Evolutionary conservation across 2,329 filamentous ascomycete species (phyloP).

Genomic region (Colletotrichum sp.): DNA sequence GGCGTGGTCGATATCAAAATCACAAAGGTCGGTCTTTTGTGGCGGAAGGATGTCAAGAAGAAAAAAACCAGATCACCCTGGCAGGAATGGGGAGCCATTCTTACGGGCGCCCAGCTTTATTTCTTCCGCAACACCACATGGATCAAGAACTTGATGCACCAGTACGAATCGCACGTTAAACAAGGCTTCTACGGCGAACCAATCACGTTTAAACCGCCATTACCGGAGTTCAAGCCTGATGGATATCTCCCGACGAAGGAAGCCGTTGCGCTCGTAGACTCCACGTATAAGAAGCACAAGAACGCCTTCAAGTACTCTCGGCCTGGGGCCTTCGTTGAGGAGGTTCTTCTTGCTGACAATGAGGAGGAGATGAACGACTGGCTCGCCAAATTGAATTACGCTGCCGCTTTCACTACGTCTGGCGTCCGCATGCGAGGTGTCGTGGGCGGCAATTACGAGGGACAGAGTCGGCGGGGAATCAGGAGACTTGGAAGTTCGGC

Average conservation of each 20-base stretch:
- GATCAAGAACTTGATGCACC: conserved; percentile 89
- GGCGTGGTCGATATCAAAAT: conserved; percentile 97
- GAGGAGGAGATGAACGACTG: conserved; percentile 96
- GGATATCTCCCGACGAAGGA: conserved; percentile 92
- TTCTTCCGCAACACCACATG: conserved; percentile 94
- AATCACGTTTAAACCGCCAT: conserved; percentile 86
- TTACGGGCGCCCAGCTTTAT: conserved; percentile 96
- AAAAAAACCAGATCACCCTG: conserved; percentile 94
- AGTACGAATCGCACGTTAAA: conserved; percentile 83
- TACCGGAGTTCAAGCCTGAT: conserved; percentile 93
- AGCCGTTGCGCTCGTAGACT: conserved; percentile 86
- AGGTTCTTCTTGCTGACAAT: conserved; percentile 87
- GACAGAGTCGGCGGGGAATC: conserved; percentile 75
- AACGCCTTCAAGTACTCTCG: conserved; percentile 91
- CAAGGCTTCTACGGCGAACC: conserved; percentile 77
- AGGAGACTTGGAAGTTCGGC: conserved; percentile 72
- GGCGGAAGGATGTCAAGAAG: conserved; percentile 93
- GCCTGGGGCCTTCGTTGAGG: conserved; percentile 79
- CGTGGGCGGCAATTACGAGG: conserved; percentile 83
- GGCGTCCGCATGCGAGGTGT: conserved; percentile 91
- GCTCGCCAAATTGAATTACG: conserved; percentile 95
- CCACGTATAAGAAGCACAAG: conserved; percentile 92
- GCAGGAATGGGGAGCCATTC: conserved; percentile 98
- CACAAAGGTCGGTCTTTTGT: conserved; percentile 92
- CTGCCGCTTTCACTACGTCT: conserved; percentile 89